Base-by-base conservation (phyloP, 202 grass and related monocot species). In the Zoysia matrella region DNA sequence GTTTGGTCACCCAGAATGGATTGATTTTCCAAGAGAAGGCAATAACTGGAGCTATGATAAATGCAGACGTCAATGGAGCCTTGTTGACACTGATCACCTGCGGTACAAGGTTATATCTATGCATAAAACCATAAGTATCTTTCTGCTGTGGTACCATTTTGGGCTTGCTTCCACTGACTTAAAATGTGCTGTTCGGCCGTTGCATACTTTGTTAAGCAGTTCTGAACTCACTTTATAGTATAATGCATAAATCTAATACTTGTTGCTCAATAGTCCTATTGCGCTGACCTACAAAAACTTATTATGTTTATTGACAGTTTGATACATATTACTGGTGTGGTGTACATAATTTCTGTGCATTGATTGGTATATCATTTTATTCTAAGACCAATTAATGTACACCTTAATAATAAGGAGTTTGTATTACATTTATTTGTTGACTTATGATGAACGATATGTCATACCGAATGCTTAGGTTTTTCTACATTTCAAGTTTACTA, bases 1-100 rank as follows among this genome's bases (percentile, higher is more conserved):
- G 95, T 98, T 98, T 91, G 95, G 95, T 44, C 95, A 98, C 85
- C 95, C 95, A 52, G 95, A 98, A 75, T 98, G 95, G 95, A 98
- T 95, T 42, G 95, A 98, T 80, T 98, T 98, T 81, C 92, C 95
- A 88, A 93, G 92, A 85, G 95, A 95, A 85, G 95, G 90, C 63
- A 98, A 98, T 42, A 14, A 77, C 41, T 98, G 95, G 92, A 98
- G 90, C 74, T 98, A 98, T 72, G 95, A 98, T 73, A 95, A 98
- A 82, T 98, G 95, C 83, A 98, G 89, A 75, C 95, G 95, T 41
- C 95, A 98, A 52, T 98, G 95, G 95, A 91, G 85, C 63, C 92
- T 98, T 75, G 92, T 91, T 1, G 90, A 95, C 83, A 92, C 89
- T 78, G 92, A 95, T 80, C 92, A 98, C 79, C 85, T 98, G 54